phyloP scores from a whole-genome alignment of 495 filamentous ascomycete species.

The Trichoderma asperelloides region DNA sequence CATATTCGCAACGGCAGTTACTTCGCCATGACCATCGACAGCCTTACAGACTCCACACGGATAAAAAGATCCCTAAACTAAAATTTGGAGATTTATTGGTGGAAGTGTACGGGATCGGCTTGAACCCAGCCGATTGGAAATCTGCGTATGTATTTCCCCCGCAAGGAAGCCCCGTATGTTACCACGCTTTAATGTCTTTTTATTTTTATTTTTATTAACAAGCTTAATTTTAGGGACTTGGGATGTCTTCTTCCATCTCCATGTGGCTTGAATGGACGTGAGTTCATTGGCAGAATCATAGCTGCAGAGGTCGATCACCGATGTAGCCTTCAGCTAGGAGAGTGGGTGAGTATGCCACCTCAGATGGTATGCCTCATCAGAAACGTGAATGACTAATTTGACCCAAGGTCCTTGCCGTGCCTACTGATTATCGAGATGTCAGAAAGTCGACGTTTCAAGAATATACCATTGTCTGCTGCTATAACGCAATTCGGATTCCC shows the following conservation, averaged over 20 bases:
- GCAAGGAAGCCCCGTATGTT: background rate
- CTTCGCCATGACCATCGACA: background rate
- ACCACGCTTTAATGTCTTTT: background rate
- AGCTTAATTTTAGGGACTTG: constrained; percentile 18
- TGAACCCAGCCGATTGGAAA: constrained; percentile 72
- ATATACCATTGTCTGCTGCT: constrained; percentile 53
- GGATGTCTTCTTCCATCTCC: constrained; percentile 49
- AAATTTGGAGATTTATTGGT: constrained; percentile 47
- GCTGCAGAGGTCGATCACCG: constrained; percentile 5
- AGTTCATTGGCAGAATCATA: constrained; percentile 48
- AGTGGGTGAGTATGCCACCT: background rate
- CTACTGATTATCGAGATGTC: constrained; percentile 63
- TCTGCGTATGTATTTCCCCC: constrained; percentile 42
- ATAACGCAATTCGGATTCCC: constrained; percentile 54
- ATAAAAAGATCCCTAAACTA: background rate
- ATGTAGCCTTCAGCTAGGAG: constrained; percentile 8
- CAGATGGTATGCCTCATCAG: background rate
- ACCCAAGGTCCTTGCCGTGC: constrained; percentile 45
- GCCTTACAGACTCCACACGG: background rate
- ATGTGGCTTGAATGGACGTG: constrained; percentile 53
- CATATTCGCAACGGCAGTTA: background rate
- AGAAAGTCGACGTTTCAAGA: constrained; percentile 62
- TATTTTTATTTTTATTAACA: constrained; percentile 3
- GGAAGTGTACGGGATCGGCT: constrained; percentile 48
- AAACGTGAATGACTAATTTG: background rate